A percentile compares a stretch with the other conserved stretches of the same genome.
phyloP scores from a whole-genome alignment of 2,329 filamentous ascomycete genomes.

The Thielaviopsis ethacetica region DNA sequence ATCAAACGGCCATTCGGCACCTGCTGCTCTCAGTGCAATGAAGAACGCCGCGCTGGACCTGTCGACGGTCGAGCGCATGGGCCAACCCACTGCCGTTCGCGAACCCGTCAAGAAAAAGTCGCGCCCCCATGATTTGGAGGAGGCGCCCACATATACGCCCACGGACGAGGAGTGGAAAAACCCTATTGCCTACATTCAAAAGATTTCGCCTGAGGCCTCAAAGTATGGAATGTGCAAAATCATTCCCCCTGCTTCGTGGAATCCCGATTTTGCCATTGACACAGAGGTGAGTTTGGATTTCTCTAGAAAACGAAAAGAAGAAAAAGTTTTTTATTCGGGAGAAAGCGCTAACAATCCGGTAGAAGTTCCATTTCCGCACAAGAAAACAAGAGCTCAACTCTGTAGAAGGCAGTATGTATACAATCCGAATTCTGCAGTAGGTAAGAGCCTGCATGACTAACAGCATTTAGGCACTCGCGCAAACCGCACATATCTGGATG shows the following conservation, averaged over 20 bases:
- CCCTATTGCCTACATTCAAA: constrained; percentile 82
- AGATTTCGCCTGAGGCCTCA: constrained; percentile 71
- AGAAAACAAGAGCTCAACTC: constrained; percentile 94
- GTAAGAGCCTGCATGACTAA: not conserved
- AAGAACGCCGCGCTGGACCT: constrained; percentile 56
- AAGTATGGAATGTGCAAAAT: constrained; percentile 92
- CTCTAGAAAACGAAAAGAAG: not conserved
- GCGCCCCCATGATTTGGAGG: constrained; percentile 68
- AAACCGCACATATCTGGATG: constrained; percentile 90
- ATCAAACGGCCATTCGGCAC: constrained; percentile 18
- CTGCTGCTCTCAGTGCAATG: constrained; percentile 38
- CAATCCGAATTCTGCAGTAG: not conserved
- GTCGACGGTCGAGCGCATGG: constrained; percentile 78
- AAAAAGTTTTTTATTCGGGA: not conserved
- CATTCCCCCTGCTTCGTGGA: constrained; percentile 85
- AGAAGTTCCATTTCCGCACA: constrained; percentile 95
- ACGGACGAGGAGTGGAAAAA: constrained; percentile 91
- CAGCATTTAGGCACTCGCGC: constrained; percentile 60
- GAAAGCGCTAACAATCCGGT: constrained; percentile 13
- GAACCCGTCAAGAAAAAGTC: constrained; percentile 63
- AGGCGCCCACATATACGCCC: constrained; percentile 80
- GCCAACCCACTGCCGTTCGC: constrained; percentile 59
- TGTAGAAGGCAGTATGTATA: constrained; percentile 77
- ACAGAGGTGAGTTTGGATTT: constrained; percentile 53
- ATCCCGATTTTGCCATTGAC: constrained; percentile 88